Evolutionary conservation across 2,329 filamentous ascomycete species (phyloP), one percentile per base, ranked within the genome.

Genomic region (Botrytis hyacinthi): DNA sequence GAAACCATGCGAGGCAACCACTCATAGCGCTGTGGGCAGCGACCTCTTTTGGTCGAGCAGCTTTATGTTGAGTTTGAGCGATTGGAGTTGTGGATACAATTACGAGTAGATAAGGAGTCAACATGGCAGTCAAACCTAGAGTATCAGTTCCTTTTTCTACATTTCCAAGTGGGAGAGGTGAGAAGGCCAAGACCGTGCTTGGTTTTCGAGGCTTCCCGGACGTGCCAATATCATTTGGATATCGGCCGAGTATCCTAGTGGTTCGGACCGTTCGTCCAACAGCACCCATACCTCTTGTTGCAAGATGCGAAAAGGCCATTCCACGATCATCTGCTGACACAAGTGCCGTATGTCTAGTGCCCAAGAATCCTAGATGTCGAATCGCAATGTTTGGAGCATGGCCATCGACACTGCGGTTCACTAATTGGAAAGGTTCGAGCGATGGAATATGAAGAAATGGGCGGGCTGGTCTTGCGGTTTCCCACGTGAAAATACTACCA

Each of bases 291-390:
- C 96, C 97, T 78, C 97, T 88, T 16, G 94, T 97, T 16, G 96
- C 97, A 16, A 99, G 87, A 82, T 99, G 97, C 4, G 96, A 98
- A 82, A 99, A 99, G 0, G 96, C 95, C 97, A 99, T 99, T 32
- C 97, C 96, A 67, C 90, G 90, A 79, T 97, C 93, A 82, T 99
- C 95, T 3, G 96, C 96, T 6, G 96, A 99, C 18, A 98, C 95
- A 8, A 99, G 86, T 5, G 97, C 96, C 22, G 96, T 99, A 79
- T 96, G 95, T 74, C 97, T 88, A 4, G 93, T 98, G 12, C 95
- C 96, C 9, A 99, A 86, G 80, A 99, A 99, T 0, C 95, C 96
- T n/a, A 99, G 83, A 82, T 99, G 95, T 10, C 96, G 90, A 62
- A 99, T 89, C 4, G 93, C 88, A 46, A 91, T 90, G 74, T 92